phyloP scores from a whole-genome alignment of 1,139 yeast genomes.

The Torulaspora globosa region DNA sequence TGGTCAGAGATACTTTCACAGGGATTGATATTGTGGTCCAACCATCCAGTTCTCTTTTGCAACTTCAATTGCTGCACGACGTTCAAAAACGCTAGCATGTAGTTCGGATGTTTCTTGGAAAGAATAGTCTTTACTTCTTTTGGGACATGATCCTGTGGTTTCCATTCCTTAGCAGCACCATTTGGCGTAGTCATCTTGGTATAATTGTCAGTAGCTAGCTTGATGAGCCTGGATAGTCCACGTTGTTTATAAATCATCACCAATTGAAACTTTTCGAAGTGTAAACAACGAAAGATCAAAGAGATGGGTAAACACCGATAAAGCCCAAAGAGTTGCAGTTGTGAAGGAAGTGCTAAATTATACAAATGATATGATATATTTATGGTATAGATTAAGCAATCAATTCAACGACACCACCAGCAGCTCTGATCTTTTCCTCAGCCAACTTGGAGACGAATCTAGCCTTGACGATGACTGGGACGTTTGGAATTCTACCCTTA shows the following conservation, averaged over 20 bases:
- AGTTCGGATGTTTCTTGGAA: slow-evolving; percentile 39
- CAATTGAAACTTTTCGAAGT: background rate
- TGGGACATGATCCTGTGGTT: slow-evolving; percentile 34
- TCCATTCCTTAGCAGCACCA: slow-evolving; percentile 22
- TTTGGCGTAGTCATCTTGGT: slow-evolving; percentile 4
- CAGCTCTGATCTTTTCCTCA: slow-evolving; percentile 99
- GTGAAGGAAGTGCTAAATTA: slow-evolving; percentile 14
- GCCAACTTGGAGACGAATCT: slow-evolving; percentile 99
- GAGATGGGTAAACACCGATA: slow-evolving; percentile 8
- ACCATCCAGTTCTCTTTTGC: slow-evolving; percentile 92
- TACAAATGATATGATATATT: slow-evolving; percentile 3
- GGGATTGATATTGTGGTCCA: slow-evolving; percentile 61
- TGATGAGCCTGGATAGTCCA: background rate
- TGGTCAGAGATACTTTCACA: slow-evolving; percentile 86
- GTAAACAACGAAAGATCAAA: slow-evolving; percentile 1
- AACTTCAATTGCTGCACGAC: slow-evolving; percentile 70
- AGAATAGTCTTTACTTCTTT: slow-evolving; percentile 22
- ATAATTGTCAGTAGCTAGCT: background rate
- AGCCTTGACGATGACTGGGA: slow-evolving; percentile 98
- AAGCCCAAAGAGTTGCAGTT: slow-evolving; percentile 1
- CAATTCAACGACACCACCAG: slow-evolving; percentile 99
- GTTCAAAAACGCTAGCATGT: slow-evolving; percentile 68
- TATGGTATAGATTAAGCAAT: slow-evolving; percentile 63
- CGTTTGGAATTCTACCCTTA: slow-evolving; percentile 97
- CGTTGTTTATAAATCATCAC: background rate